Evolutionary conservation across 139 green algal species (phyloP).

Genomic region (Volvox reticuliferus): DNA sequence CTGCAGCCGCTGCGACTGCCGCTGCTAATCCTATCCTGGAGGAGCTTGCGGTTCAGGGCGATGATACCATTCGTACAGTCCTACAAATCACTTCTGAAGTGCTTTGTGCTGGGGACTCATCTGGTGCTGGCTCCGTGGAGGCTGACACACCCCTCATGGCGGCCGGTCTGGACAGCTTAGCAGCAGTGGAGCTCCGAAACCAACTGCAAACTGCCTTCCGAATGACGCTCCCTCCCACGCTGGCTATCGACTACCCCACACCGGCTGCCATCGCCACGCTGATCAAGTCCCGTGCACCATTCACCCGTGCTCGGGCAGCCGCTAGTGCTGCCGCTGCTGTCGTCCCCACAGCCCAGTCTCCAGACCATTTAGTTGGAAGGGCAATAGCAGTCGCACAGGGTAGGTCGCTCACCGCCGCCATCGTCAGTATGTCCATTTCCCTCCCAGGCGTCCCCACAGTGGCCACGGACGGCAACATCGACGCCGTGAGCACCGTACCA

Average conservation of each 20-base stretch:
- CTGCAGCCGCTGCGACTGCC: neutral
- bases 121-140: slow-evolving; percentile 61
- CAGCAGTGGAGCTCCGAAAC: slow-evolving; percentile 73
- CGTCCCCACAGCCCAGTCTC: neutral
- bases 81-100: slow-evolving; percentile 18
- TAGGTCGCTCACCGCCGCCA: neutral
- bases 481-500: slow-evolving; percentile 48
- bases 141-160: slow-evolving; percentile 68
- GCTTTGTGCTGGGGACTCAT: slow-evolving; percentile 45
- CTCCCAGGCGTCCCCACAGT: neutral
- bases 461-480: neutral
- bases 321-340: neutral
- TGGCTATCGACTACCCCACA: slow-evolving; percentile 85
- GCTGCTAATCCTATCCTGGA: neutral
- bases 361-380: too few relatives aligned
- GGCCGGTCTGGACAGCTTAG: slow-evolving; percentile 74
- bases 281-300: neutral
- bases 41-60: neutral
- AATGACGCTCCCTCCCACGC: slow-evolving; percentile 74
- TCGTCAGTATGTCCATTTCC: slow-evolving; percentile 6
- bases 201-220: slow-evolving; percentile 57
- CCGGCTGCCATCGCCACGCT: slow-evolving; percentile 28
- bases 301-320: neutral
- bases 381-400: neutral
- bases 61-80: neutral